Conservation (phyloP, 805 yeast genomes). For the Starmera caribaea region DNA sequence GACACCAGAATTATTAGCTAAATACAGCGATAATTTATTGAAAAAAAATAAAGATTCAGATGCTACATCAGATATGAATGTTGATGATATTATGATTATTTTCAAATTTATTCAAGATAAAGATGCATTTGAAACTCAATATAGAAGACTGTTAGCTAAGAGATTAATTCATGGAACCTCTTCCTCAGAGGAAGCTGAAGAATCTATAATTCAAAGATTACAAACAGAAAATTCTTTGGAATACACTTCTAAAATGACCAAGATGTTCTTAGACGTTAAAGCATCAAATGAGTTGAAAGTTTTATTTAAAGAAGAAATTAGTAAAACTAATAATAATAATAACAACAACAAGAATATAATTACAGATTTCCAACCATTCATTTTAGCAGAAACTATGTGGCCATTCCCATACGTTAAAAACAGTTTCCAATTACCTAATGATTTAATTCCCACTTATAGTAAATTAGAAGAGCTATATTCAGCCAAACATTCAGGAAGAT, state of each 20-base stretch:
- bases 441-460: slow-evolving; percentile 53
- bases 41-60: slow-evolving; percentile 65
- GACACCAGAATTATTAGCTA: slow-evolving; percentile 88
- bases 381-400: slow-evolving; percentile 89
- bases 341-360: slow-evolving; percentile 20
- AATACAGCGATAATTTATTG: slow-evolving; percentile 76
- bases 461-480: slow-evolving; percentile 62
- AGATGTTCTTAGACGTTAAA: slow-evolving; percentile 92
- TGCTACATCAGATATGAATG: slow-evolving; percentile 58
- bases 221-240: slow-evolving; percentile 88
- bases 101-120: slow-evolving; percentile 87
- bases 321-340: slow-evolving; percentile 21
- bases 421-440: slow-evolving; percentile 52
- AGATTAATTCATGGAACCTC: slow-evolving; percentile 84
- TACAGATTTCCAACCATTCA: slow-evolving; percentile 58
- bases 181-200: slow-evolving; percentile 74
- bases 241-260: slow-evolving; percentile 86
- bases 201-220: slow-evolving; percentile 70
- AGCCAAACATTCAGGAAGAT: slow-evolving; percentile 74
- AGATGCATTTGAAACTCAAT: slow-evolving; percentile 90
- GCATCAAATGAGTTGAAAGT: slow-evolving; percentile 67
- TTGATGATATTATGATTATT: slow-evolving; percentile 77
- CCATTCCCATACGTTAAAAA: slow-evolving; percentile 41
- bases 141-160: slow-evolving; percentile 80
- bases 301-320: slow-evolving; percentile 40